Base-by-base conservation (phyloP, 345 rosid species). In the Populus nigra region DNA sequence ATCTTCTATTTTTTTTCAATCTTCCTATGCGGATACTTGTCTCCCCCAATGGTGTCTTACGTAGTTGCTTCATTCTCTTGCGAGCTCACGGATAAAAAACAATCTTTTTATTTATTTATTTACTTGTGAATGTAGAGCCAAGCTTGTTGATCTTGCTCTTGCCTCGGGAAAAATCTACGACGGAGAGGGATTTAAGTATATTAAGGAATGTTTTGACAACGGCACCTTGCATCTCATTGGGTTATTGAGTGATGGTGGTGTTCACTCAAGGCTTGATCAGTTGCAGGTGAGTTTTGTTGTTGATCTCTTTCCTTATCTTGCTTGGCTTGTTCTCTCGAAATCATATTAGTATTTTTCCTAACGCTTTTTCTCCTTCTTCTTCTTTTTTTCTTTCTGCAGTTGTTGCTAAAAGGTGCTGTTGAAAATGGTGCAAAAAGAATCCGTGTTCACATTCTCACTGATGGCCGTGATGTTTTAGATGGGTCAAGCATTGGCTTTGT, bases 381-480 rank as follows among this genome's bases (percentile, higher is more conserved):
- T 63, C 41, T 47, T 41, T 41, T 11, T 3, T 2, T 43, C 74
- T 18, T 76, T 71, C n/a, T 72, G 83, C 86, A 93, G 99, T 82
- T 91, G 88, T 47, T 96, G 86, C 80, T 96, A 43, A 92, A 96
- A 77, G 99, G 99, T 62, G 90, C 96, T 66, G 81, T 83, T 50
- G 96, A 96, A 76, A 91, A 27, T 72, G 98, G 98, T 71, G 98
- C 98, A 73, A 96, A 89, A 84, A 89, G 94, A 85, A 93, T 96
- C 69, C 90, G 99, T 49, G 86, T 96, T 49, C 99, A 96, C 79
- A 63, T 93, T 76, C 96, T 96, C 47, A 96, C 99, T 3, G 99
- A 96, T 81, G 99, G 99, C 12, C 96, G 97, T 82, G 99, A 96
- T 88, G 99, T 93, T 78, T 83, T 92, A 84, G 99, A 96, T 77